Percentiles rank a stretch among this genome's conserved stretches.
These are phyloP conservation scores for Periglandula ipomoeae DNA, from an alignment of 2,329 filamentous ascomycete genomes.

Conservation along the genomic window DNA sequence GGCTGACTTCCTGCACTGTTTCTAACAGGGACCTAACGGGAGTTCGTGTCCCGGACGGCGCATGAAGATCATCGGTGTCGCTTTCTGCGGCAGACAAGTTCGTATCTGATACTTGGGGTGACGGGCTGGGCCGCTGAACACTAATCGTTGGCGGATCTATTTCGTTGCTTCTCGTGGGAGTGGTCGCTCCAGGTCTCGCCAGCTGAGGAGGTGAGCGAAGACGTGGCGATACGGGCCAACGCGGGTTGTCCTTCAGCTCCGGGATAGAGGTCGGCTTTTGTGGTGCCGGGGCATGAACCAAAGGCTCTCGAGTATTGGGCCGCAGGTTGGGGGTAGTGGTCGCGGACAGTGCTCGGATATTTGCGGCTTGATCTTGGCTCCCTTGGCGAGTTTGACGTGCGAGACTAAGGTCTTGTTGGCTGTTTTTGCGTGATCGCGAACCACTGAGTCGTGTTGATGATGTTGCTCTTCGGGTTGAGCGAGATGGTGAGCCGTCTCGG, in stretches of 20 bases:
- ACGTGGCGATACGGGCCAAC: slow-evolving; percentile 71
- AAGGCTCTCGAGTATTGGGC: slow-evolving; percentile 50
- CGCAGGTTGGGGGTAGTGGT: slow-evolving; percentile 58
- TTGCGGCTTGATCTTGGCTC: slow-evolving; percentile 50
- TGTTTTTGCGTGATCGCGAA: slow-evolving; percentile 56
- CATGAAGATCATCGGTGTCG: slow-evolving; percentile 41
- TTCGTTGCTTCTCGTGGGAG: slow-evolving; percentile 35
- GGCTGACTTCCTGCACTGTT: slow-evolving; percentile 85
- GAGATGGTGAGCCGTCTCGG: slow-evolving; percentile 39
- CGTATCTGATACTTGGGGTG: slow-evolving; percentile 31
- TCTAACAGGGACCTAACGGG: slow-evolving; percentile 61
- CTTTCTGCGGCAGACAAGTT: slow-evolving; percentile 35
- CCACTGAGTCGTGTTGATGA: slow-evolving; percentile 26
- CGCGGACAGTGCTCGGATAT: slow-evolving; percentile 60
- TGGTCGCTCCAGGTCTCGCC: slow-evolving; percentile 35
- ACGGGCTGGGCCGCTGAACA: slow-evolving; percentile 41
- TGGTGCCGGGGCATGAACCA: slow-evolving; percentile 51
- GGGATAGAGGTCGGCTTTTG: slow-evolving; percentile 47
- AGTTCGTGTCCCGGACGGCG: slow-evolving; percentile 45
- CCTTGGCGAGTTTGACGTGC: slow-evolving; percentile 41
- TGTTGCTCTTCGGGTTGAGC: slow-evolving; percentile 27
- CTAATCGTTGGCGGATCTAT: slow-evolving; percentile 42
- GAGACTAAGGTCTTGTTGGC: slow-evolving; percentile 54
- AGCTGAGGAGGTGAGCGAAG: slow-evolving; percentile 62
- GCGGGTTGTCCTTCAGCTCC: slow-evolving; percentile 48